Evolutionary conservation across 2,329 filamentous ascomycete species (phyloP), one percentile per base, ranked within the genome.

Genomic region (Arthrobotrys megalospora): DNA sequence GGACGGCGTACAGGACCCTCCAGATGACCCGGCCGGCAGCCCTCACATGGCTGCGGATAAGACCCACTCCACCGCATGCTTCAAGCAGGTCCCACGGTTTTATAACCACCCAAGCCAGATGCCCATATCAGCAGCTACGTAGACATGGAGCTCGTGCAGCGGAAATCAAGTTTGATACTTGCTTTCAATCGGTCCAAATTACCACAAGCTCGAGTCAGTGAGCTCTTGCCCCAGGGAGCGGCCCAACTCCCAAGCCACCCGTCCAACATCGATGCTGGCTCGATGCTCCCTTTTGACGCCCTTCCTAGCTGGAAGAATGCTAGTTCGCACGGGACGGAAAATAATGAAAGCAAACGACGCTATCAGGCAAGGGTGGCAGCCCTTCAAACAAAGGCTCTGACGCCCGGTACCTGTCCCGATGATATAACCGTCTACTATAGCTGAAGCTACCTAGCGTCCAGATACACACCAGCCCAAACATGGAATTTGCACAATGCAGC

Each of bases 331-430:
- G 67, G 67, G 67, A 70, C 67, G 67, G 67, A 63, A 70, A 70
- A 70, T 70, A 70, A 70, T 36, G 65, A 69, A 41, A 48, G 34
- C 48, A 47, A 58, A 69, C 38, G 34, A 38, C 19, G 50, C 19
- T 36, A 68, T 34, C 21, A 58, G 3, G 48, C 63, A 38, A 52
- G 47, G 48, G 48, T 36, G 36, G 36, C 41, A n/a, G 55, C 45
- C 47, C 41, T 38, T 71, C 67, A 71, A 71, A 71, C 67, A 71
- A 71, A 63, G 67, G 55, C 55, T 71, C 55, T 63, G 67, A 71
- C 67, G 67, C 67, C 52, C 52, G 52, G 67, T 70, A 43, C 53
- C 53, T 70, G 53, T 62, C 43, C 66, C 66, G 66, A 70, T 48
- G 34, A 71, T 71, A 71, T 71, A 71, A 63, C 67, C 67, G 67